Conservation (phyloP, 148 eudicot genomes). For the Rheum nobile region DNA sequence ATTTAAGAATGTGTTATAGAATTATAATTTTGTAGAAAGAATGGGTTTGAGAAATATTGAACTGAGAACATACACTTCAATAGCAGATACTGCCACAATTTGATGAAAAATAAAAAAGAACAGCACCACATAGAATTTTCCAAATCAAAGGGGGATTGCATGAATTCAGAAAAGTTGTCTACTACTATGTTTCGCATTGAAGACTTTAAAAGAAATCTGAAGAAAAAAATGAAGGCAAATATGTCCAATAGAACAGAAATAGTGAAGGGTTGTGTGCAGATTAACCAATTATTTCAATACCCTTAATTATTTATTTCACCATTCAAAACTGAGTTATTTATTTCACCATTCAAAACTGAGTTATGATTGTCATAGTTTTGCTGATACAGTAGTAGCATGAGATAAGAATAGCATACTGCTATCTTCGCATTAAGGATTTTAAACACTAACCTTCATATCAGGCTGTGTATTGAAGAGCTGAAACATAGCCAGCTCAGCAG, state of each 20-base stretch:
- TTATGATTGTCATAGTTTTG: not conserved
- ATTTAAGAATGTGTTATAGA: not conserved
- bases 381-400: not conserved
- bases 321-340: not conserved
- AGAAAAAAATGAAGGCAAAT: not conserved
- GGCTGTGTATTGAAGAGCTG: constrained; percentile 85
- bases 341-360: constrained; percentile 4
- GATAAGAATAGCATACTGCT: not conserved
- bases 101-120: not conserved
- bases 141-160: not conserved
- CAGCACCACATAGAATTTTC: not conserved
- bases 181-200: not conserved
- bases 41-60: not conserved
- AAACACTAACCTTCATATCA: constrained; percentile 54
- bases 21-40: not conserved
- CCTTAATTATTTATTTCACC: not conserved
- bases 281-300: not conserved
- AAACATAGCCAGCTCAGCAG: constrained; percentile 99
- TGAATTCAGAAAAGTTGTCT: not conserved
- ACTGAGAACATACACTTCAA: not conserved
- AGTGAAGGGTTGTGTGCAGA: not conserved
- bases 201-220: not conserved
- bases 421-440: not conserved
- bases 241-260: not conserved
- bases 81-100: not conserved